Evolutionary conservation across 129 eudicot genomes (phyloP).

Genomic region (Ambrosia trifida): DNA sequence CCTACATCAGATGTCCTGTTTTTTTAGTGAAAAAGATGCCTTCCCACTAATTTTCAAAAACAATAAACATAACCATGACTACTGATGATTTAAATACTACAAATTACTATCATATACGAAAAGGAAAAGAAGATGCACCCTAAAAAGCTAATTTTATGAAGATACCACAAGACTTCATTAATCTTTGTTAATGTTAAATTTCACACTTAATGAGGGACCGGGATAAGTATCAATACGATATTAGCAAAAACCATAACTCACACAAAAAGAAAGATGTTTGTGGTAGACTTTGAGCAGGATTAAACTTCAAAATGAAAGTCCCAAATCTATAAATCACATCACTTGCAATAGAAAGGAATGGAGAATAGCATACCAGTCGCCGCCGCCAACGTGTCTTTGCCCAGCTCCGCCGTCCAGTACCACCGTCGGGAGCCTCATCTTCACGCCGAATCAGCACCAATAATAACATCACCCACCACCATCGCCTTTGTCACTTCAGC

Average conservation of each 20-base stretch:
- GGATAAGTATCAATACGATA: slow-evolving; percentile 17
- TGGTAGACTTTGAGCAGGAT: neutral
- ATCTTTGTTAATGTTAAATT: slow-evolving; percentile 17
- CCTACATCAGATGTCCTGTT: too few species aligned
- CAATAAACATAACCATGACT: neutral
- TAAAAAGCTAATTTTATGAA: slow-evolving; percentile 7
- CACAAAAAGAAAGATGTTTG: slow-evolving; percentile 15
- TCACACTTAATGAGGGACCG: slow-evolving; percentile 14
- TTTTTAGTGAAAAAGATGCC: slow-evolving; percentile 9
- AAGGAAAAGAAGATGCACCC: slow-evolving; percentile 19
- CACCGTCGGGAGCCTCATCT: too few species aligned
- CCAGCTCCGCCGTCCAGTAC: too few species aligned
- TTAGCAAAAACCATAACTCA: slow-evolving; percentile 6
- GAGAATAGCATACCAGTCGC: too few species aligned
- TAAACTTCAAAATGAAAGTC: too few species aligned
- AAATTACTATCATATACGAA: neutral
- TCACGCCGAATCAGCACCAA: too few species aligned
- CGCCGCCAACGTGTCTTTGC: too few species aligned
- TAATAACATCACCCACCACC: too few species aligned
- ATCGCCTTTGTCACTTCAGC: too few species aligned
- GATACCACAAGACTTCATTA: too few species aligned
- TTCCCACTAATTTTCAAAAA: neutral
- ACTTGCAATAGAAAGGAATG: too few species aligned
- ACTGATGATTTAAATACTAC: slow-evolving; percentile 9
- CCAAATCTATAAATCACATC: too few species aligned